Percentiles rank a stretch among this genome's conserved stretches.
These are phyloP conservation scores for Ceratobasidium sp. DNA, from an alignment of 1,284 basidiomycete genomes.

Conservation along the genomic window DNA sequence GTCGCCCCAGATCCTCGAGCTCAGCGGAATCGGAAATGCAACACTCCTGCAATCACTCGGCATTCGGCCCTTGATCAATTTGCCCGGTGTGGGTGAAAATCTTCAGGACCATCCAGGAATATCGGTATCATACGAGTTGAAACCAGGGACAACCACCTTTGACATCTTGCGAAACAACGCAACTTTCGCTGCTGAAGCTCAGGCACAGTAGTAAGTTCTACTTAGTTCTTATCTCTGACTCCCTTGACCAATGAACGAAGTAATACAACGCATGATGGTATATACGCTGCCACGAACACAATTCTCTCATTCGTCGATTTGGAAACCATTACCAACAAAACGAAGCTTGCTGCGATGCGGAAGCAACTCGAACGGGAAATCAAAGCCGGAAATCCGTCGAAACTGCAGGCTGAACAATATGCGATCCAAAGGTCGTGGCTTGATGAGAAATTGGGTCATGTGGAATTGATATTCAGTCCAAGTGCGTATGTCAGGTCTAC, in stretches of 20 bases:
- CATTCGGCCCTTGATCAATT: conserved; percentile 52
- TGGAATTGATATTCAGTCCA: conserved; percentile 44
- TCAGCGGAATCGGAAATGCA: too few relatives aligned
- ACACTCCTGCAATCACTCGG: conserved; percentile 50
- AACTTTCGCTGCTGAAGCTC: conserved; percentile 26
- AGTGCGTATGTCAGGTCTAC: background rate
- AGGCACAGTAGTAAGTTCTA: conserved; percentile 39
- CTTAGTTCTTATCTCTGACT: too few relatives aligned
- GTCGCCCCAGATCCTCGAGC: too few relatives aligned
- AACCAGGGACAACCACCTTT: conserved; percentile 38
- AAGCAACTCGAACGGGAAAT: background rate
- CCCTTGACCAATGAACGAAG: too few relatives aligned
- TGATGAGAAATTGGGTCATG: conserved; percentile 42
- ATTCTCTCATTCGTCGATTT: conserved; percentile 37
- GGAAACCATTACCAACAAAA: background rate
- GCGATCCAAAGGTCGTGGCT: conserved; percentile 24
- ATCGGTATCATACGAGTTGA: conserved; percentile 36
- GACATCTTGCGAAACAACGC: too few relatives aligned
- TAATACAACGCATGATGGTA: conserved; percentile 32
- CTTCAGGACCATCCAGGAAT: conserved; percentile 51
- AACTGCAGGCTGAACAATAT: conserved; percentile 15
- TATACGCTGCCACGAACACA: conserved; percentile 30
- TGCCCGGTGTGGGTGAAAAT: conserved; percentile 55
- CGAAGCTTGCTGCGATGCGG: background rate
- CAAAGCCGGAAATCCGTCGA: background rate